Conservation (phyloP, 257 asterid genomes). For the Lithospermum erythrorhizon region DNA sequence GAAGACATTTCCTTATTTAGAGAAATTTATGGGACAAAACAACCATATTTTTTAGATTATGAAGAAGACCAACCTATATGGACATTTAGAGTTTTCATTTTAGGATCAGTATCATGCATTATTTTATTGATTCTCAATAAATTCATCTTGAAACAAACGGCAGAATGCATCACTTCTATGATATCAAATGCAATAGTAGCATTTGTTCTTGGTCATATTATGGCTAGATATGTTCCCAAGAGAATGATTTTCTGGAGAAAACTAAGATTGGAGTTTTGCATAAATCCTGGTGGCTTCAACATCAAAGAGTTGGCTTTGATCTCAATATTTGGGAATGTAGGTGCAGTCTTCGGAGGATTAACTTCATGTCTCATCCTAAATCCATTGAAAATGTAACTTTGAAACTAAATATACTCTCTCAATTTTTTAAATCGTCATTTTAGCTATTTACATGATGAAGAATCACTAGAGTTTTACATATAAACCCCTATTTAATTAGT, state of each 20-base stretch:
- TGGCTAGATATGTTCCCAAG: constrained; percentile 39
- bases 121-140: constrained; percentile 33
- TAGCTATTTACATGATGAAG: no score
- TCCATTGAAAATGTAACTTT: background rate
- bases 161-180: constrained; percentile 49
- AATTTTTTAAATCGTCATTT: no score
- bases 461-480: no score
- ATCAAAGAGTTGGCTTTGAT: constrained; percentile 47
- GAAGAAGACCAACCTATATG: constrained; percentile 28
- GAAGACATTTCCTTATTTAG: background rate
- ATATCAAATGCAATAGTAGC: constrained; percentile 15
- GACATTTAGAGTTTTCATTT: constrained; percentile 46
- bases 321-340: constrained; percentile 48
- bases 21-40: no score
- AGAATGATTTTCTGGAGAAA: constrained; percentile 27
- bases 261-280: constrained; percentile 37
- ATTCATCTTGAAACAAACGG: constrained; percentile 29
- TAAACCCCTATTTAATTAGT: no score
- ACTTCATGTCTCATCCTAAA: constrained; percentile 27
- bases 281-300: constrained; percentile 52
- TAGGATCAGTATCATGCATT: constrained; percentile 40
- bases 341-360: constrained; percentile 50
- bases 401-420: no score
- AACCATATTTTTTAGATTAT: background rate
- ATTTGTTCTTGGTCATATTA: constrained; percentile 32